Evolutionary conservation across 768 basidiomycete genomes (phyloP).

Genomic region (Termitomyces eurrhizus): DNA sequence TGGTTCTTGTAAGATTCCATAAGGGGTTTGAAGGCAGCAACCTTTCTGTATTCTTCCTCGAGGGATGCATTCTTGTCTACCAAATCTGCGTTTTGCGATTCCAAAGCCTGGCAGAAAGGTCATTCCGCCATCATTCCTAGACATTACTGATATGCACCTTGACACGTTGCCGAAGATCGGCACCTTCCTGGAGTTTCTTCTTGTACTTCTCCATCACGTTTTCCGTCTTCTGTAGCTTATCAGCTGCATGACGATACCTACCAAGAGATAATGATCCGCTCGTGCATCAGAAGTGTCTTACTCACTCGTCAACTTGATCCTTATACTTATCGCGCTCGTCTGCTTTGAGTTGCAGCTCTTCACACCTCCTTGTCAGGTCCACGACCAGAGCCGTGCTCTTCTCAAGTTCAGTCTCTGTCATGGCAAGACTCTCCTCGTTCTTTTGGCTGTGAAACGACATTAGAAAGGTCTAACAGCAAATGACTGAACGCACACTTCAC

Average conservation of each 20-base stretch:
- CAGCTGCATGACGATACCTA: slow-evolving; percentile 90
- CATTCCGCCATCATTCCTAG: neutral
- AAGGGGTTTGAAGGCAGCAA: slow-evolving; percentile 80
- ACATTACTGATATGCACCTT: slow-evolving; percentile 46
- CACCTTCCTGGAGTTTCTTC: slow-evolving; percentile 95
- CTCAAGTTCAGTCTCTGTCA: slow-evolving; percentile 80
- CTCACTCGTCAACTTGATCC: slow-evolving; percentile 94
- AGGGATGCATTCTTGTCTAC: slow-evolving; percentile 88
- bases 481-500: slow-evolving; percentile 69
- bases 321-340: slow-evolving; percentile 78
- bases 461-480: slow-evolving; percentile 4
- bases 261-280: neutral
- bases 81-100: slow-evolving; percentile 89
- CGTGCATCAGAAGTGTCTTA: slow-evolving; percentile 1
- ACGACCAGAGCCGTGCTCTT: slow-evolving; percentile 65
- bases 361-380: slow-evolving; percentile 75
- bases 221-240: slow-evolving; percentile 90
- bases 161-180: slow-evolving; percentile 82
- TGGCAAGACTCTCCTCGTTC: slow-evolving; percentile 87
- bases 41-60: slow-evolving; percentile 90
- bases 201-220: slow-evolving; percentile 99
- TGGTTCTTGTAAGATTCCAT: slow-evolving; percentile 92
- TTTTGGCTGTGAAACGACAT: slow-evolving; percentile 63
- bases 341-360: slow-evolving; percentile 75
- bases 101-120: slow-evolving; percentile 55